Percentiles rank a stretch among this genome's conserved stretches.
These are phyloP conservation scores for Dissoconium aciculare DNA, from an alignment of 2,329 filamentous ascomycete genomes.

Conservation along the genomic window DNA sequence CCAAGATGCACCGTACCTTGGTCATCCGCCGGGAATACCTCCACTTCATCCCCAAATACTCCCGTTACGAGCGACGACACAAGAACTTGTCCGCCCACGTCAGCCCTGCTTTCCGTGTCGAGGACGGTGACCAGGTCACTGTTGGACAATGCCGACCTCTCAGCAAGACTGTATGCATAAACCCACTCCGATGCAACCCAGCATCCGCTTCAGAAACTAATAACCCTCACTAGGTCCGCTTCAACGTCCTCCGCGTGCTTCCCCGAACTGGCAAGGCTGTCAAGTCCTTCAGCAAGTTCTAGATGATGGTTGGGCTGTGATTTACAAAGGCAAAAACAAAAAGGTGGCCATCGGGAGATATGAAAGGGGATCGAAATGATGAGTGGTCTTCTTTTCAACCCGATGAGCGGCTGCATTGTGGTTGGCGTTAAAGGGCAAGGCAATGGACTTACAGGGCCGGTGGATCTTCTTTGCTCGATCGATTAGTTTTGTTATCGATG, in stretches of 20 bases:
- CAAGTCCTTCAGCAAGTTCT: constrained; percentile 99
- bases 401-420: constrained; percentile 12
- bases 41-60: constrained; percentile 99
- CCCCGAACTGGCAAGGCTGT: constrained; percentile 93
- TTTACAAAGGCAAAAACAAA: constrained; percentile 5
- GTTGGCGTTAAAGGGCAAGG: constrained; percentile 14
- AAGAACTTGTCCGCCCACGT: constrained; percentile 99
- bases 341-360: constrained; percentile 5
- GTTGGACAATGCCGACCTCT: constrained; percentile 99
- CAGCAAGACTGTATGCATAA: constrained; percentile 86
- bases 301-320: constrained; percentile 27
- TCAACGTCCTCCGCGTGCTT: constrained; percentile 98
- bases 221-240: constrained; percentile 56
- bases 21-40: constrained; percentile 99
- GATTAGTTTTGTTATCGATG: neutral
- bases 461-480: constrained; percentile 2
- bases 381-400: constrained; percentile 3
- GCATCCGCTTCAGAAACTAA: constrained; percentile 11
- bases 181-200: neutral
- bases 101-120: constrained; percentile 98
- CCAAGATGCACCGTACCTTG: constrained; percentile 99
- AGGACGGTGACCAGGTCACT: constrained; percentile 98
- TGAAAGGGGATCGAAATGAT: neutral
- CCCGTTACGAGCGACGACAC: constrained; percentile 99
- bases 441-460: constrained; percentile 7